Conservation (phyloP, 2,329 filamentous ascomycete species). For the Plectosphaerella sp. region DNA sequence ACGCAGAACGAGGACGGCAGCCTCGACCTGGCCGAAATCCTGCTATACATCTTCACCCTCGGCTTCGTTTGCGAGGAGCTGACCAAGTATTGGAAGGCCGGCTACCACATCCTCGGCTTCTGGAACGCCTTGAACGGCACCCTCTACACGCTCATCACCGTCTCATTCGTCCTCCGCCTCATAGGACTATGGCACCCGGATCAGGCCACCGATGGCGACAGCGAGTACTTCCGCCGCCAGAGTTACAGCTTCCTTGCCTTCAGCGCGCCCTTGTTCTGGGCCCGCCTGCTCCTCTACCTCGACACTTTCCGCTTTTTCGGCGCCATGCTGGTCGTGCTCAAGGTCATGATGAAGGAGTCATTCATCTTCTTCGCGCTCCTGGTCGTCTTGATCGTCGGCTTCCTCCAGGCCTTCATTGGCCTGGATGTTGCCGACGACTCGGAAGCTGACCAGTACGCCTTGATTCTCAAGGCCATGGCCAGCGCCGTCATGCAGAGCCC, state of each 20-base stretch:
- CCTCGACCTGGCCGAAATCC: constrained; percentile 75
- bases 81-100: constrained; percentile 90
- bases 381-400: constrained; percentile 76
- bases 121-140: constrained; percentile 94
- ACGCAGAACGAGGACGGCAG: constrained; percentile 84
- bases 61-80: constrained; percentile 88
- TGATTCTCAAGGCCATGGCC: constrained; percentile 77
- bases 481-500: constrained; percentile 91
- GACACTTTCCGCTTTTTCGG: constrained; percentile 95
- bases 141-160: constrained; percentile 73
- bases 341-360: constrained; percentile 91
- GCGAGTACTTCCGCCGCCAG: constrained; percentile 65
- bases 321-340: constrained; percentile 94
- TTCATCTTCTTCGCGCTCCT: constrained; percentile 95
- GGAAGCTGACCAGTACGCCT: constrained; percentile 61
- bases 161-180: constrained; percentile 75
- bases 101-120: constrained; percentile 85
- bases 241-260: constrained; percentile 96
- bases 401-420: constrained; percentile 91
- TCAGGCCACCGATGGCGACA: constrained; percentile 32
- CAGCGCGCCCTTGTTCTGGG: constrained; percentile 95
- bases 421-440: constrained; percentile 79
- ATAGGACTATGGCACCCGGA: constrained; percentile 63
- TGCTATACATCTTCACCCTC: constrained; percentile 86
- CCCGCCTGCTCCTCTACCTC: constrained; percentile 83